Evolutionary conservation across 1,284 basidiomycete species (phyloP).

Genomic region (Lignosus rhinocerotis): DNA sequence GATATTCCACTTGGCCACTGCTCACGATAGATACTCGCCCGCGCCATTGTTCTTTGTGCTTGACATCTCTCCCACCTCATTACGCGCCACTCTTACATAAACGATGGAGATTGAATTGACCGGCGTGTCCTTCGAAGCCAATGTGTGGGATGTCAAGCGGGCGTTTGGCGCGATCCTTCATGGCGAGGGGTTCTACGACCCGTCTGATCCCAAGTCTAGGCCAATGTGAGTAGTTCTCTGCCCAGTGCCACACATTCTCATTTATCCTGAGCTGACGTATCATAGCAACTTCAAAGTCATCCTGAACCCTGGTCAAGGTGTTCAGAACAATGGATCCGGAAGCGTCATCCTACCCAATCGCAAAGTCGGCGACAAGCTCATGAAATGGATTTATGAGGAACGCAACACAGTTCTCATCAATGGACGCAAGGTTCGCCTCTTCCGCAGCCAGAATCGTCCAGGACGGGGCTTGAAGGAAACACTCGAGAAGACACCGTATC

Average conservation of each 20-base stretch:
- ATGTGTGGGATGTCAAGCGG: constrained; percentile 57
- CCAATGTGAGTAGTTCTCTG: constrained; percentile 30
- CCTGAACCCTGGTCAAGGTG: constrained; percentile 49
- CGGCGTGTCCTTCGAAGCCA: constrained; percentile 47
- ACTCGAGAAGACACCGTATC: constrained; percentile 56
- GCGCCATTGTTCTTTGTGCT: neutral
- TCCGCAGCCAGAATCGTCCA: constrained; percentile 21
- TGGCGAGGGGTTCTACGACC: constrained; percentile 47
- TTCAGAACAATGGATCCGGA: constrained; percentile 61
- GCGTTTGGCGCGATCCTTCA: constrained; percentile 57
- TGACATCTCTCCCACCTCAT: neutral
- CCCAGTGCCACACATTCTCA: too few species aligned
- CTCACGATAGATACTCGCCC: neutral
- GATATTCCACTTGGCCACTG: neutral
- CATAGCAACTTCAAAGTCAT: constrained; percentile 55
- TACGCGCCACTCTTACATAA: neutral
- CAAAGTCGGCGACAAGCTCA: constrained; percentile 47
- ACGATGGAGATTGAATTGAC: constrained; percentile 53
- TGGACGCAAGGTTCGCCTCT: constrained; percentile 29
- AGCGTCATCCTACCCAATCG: constrained; percentile 47
- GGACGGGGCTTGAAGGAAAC: constrained; percentile 18
- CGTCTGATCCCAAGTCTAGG: constrained; percentile 36
- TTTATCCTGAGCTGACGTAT: neutral
- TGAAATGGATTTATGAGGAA: constrained; percentile 40
- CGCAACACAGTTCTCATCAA: constrained; percentile 43